A percentile compares a stretch with the other conserved stretches of the same genome.
Conservation (phyloP, 208 protist genomes). For the Crithidia thermophila region DNA sequence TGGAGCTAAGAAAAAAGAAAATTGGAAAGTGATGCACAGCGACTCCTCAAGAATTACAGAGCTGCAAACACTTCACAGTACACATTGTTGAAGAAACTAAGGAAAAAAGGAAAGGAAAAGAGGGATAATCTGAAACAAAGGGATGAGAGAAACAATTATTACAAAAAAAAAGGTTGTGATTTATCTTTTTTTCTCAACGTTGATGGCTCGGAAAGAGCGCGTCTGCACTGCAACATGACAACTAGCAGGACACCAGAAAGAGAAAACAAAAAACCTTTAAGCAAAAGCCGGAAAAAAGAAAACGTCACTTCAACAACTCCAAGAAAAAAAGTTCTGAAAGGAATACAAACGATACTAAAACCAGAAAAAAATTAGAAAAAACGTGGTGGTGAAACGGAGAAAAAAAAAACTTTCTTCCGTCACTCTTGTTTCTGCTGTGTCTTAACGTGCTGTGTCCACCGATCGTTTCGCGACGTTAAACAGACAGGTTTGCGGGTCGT, state of each 20-base stretch:
- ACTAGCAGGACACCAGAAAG: background rate
- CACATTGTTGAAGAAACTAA: background rate
- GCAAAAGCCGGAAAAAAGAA: no score
- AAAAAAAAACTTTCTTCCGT: background rate
- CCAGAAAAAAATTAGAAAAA: slow-evolving; percentile 19
- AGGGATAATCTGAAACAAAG: background rate
- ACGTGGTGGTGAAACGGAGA: background rate
- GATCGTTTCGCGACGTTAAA: no score
- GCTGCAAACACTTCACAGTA: no score
- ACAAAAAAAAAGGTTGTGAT: background rate
- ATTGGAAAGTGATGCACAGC: no score
- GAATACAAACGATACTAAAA: slow-evolving; percentile 1
- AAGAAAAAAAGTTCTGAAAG: slow-evolving; percentile 7
- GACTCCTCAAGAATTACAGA: no score
- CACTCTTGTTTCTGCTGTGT: no score
- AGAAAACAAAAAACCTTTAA: background rate
- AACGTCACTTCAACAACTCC: no score
- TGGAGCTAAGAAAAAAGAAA: no score
- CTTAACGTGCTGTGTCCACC: no score
- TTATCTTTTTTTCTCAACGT: background rate
- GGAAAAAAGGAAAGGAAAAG: background rate
- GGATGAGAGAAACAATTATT: slow-evolving; percentile 4
- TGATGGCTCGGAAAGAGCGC: no score
- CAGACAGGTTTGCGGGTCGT: slow-evolving; percentile 34
- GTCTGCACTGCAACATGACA: no score